phyloP scores from a whole-genome alignment of 2,329 filamentous ascomycete species.

The Penicillium sp. region DNA sequence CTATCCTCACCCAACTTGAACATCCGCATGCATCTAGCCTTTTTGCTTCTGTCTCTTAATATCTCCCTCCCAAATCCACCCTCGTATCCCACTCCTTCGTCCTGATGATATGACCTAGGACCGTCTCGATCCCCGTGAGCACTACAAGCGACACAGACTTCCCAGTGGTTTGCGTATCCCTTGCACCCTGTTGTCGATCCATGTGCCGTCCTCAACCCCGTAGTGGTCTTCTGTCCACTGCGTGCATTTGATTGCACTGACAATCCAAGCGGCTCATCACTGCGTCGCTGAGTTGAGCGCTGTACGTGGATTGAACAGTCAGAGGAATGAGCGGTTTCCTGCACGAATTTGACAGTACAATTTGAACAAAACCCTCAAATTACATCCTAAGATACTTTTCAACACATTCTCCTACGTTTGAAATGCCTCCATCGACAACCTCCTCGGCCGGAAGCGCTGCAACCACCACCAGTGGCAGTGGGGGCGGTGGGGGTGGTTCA shows the following conservation, averaged over 20 bases:
- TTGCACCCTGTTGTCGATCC: constrained; percentile 2
- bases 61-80: not conserved
- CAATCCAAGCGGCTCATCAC: not conserved
- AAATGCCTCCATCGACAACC: constrained; percentile 32
- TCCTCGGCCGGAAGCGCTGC: constrained; percentile 26
- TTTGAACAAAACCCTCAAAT: not conserved
- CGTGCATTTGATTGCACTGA: constrained; percentile 3
- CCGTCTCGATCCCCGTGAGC: not conserved
- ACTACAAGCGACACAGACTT: not conserved
- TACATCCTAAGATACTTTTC: not conserved
- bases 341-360: not conserved
- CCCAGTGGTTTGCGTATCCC: constrained; percentile 4
- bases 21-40: constrained; percentile 8
- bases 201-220: constrained; percentile 1
- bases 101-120: constrained; percentile 2
- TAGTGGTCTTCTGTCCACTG: constrained; percentile 4
- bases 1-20: not conserved
- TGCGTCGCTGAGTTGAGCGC: not conserved
- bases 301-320: not conserved
- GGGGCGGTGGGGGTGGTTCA: constrained; percentile 32
- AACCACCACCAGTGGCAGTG: constrained; percentile 27
- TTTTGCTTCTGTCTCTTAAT: not conserved
- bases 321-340: constrained; percentile 5
- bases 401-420: not conserved
- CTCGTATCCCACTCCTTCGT: not conserved